Evolutionary conservation across 78 protist species (phyloP).

Genomic region (Monocercomonoides exilis): DNA sequence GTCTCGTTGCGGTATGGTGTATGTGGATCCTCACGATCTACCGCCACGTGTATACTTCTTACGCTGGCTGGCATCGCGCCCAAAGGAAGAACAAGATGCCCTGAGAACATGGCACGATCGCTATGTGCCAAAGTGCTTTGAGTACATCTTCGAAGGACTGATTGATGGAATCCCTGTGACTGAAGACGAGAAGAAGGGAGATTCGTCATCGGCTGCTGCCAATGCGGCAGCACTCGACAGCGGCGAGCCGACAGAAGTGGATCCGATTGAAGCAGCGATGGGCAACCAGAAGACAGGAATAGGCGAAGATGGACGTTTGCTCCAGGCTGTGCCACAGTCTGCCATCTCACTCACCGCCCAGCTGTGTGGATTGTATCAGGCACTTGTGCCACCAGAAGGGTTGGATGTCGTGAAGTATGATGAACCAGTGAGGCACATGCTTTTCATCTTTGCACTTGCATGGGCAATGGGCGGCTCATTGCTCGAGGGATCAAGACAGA

Average conservation of each 20-base stretch:
- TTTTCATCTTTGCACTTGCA: conserved; percentile 34
- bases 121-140: conserved; percentile 33
- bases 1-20: conserved; percentile 85
- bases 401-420: neutral
- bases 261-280: no score
- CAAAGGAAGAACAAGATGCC: neutral
- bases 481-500: conserved; percentile 12
- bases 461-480: conserved; percentile 67
- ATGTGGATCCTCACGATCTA: conserved; percentile 75
- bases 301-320: conserved; percentile 1
- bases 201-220: no score
- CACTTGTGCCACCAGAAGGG: conserved; percentile 21
- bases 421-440: conserved; percentile 35
- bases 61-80: conserved; percentile 36
- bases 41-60: conserved; percentile 48
- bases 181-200: neutral
- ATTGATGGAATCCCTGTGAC: conserved; percentile 9
- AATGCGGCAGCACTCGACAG: no score
- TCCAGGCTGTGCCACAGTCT: conserved; percentile 31
- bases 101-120: conserved; percentile 34
- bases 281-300: no score
- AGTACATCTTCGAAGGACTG: conserved; percentile 57
- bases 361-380: conserved; percentile 37
- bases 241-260: no score
- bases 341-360: conserved; percentile 38